Percentiles rank a stretch among this genome's conserved stretches.
Evolutionary conservation across 257 asterid species (phyloP).

Genomic region (Ilex aquifolium): DNA sequence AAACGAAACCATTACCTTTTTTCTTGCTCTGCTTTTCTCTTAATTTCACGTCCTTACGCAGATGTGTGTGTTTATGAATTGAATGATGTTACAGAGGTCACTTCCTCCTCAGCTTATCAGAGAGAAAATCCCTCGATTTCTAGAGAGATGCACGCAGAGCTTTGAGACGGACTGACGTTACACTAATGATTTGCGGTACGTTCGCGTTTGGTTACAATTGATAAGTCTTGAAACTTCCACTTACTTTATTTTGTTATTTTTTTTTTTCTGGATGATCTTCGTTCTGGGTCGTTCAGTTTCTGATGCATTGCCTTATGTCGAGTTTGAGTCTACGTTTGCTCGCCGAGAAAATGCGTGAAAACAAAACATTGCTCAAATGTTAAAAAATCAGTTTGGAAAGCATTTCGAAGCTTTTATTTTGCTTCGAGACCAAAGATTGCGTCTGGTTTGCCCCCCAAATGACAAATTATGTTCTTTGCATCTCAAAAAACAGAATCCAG

Average conservation of each 20-base stretch:
- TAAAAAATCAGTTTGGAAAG: too few relatives aligned
- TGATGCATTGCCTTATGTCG: neutral
- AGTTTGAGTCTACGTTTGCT: neutral
- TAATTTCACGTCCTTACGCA: neutral
- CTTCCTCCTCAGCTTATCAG: slow-evolving; percentile 67
- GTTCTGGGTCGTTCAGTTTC: neutral
- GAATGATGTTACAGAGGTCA: slow-evolving; percentile 44
- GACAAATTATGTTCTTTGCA: too few relatives aligned
- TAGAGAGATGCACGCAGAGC: slow-evolving; percentile 84
- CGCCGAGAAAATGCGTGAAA: neutral
- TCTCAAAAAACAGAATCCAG: too few relatives aligned
- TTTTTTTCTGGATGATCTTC: neutral
- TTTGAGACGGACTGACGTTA: slow-evolving; percentile 66
- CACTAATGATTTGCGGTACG: slow-evolving; percentile 80
- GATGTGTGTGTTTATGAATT: too few relatives aligned
- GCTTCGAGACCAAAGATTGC: neutral
- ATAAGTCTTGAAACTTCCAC: slow-evolving; percentile 24
- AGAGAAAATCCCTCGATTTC: slow-evolving; percentile 89
- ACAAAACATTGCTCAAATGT: neutral
- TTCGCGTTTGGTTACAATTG: slow-evolving; percentile 93
- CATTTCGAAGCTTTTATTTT: too few relatives aligned
- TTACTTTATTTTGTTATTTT: neutral
- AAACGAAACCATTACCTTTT: too few relatives aligned
- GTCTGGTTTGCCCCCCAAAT: neutral
- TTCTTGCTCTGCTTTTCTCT: neutral